Base-by-base conservation (phyloP, 208 protist species). In the Leishmania mexicana region DNA sequence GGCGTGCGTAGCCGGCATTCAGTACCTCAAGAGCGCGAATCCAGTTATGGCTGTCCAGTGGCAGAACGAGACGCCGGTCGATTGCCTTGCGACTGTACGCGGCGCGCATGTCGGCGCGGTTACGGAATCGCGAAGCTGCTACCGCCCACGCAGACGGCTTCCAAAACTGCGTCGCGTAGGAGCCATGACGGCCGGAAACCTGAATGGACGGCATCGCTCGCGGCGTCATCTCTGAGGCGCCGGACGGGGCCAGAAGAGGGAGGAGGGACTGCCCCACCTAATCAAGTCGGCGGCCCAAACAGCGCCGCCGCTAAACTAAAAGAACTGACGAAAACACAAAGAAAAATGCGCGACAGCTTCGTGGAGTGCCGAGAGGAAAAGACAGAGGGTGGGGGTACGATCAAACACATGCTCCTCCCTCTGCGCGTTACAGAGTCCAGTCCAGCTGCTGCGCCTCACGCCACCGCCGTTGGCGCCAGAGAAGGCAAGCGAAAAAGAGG, bases 111-210 rank as follows among this genome's bases (percentile, higher is more conserved):
- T 74, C 92, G 11, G 65, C 84, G 24, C 93, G 87, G 17, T 79
- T 90, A 35, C 75, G 78, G 75, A 89, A 88, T n/a, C 60, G 53
- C n/a, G 82, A 78, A 10, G 78, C 65, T 2, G 35, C 76, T 1
- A 78, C 68, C 42, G 76, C 45, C 40, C 87, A 80, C 19, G 64
- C 64, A 35, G 76, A 58, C 58, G 49, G 15, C 31, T 72, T 70
- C 81, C 83, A 92, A 80, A 97, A 97, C 84, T 96, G 92, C 45
- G 95, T 97, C 49, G 88, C 83, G 75, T 96, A 97, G 70, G 85
- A 85, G 65, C 95, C 88, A 83, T 96, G 93, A 13, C 93, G 89
- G 13, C 92, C 93, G 31, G 91, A 93, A n/a, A 92, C 81, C n/a
- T 91, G 78, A 47, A 64, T 76, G 24, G 45, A 75, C n/a, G 83